Base-by-base conservation (phyloP, 805 yeast species). In the Suhomyces sp. region DNA sequence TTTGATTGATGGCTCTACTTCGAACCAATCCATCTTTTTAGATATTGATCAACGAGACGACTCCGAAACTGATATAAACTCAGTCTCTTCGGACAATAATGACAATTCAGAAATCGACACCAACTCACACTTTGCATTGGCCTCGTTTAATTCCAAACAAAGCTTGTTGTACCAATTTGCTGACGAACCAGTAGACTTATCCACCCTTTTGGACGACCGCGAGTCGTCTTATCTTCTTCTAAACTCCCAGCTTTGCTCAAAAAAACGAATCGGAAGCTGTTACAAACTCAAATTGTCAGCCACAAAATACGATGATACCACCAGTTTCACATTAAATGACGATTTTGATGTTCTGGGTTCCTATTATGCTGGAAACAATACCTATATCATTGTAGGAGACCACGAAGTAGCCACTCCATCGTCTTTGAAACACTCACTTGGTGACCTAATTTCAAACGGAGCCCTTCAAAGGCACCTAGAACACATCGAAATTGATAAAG, bases 311-410 rank as follows among this genome's bases (percentile, higher is more conserved):
- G 40, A 53, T 9, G 29, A 50, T 12, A n/a, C 7, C 22, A 22
- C 53, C 1, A 61, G 70, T 0, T 52, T 68, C 1, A 64, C 74
- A 2, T 62, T 90, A 36, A 89, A 90, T 65, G 86, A 85, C 58
- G 84, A 78, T 38, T 65, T 79, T 33, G 64, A 69, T n/a, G 71
- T 87, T 1, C 54, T 71, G 7, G 70, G 73, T 1, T 82, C 81
- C 2, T 74, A 76, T 44, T 59, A 60, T 7, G 74, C 88, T 19
- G 92, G 87, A 0, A 82, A 85, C 48, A 50, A 62, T 55, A 83
- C 90, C 1, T 64, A 80, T n/a, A 85, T 91, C 5, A 89, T 85
- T 59, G 66, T 86, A 2, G 73, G 87, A 1, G 82, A 84, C 54
- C 85, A 83, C 13, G 85, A 83, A 29, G 59, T 89, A 10, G 67